A percentile compares a stretch with the other conserved stretches of the same genome.
These are phyloP conservation scores for Torulaspora gathmanii DNA, from an alignment of 805 yeast genomes.

Conservation along the genomic window DNA sequence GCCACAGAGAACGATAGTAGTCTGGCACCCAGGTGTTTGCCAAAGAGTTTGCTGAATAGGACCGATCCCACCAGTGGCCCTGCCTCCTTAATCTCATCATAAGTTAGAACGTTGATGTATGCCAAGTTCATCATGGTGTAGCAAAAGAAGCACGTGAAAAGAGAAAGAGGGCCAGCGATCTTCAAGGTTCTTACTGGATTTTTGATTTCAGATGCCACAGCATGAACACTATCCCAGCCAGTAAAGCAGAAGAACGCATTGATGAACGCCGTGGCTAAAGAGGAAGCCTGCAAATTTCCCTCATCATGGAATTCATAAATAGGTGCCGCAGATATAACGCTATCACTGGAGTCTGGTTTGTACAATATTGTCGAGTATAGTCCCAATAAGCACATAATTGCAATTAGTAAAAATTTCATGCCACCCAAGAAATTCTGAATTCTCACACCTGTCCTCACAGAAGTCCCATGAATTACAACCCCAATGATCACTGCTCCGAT, in stretches of 20 bases:
- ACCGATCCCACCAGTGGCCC: constrained; percentile 58
- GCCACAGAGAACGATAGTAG: constrained; percentile 55
- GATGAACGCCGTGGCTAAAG: constrained; percentile 51
- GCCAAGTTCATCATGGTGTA: constrained; percentile 52
- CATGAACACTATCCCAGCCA: constrained; percentile 62
- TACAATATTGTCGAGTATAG: constrained; percentile 49
- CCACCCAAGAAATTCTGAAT: constrained; percentile 62
- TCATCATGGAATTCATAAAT: constrained; percentile 29
- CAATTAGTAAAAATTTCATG: constrained; percentile 52
- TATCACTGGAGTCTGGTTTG: constrained; percentile 18
- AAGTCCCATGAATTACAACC: constrained; percentile 49
- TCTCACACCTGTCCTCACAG: constrained; percentile 54
- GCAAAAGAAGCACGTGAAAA: constrained; percentile 44
- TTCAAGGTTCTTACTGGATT: constrained; percentile 54
- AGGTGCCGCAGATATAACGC: constrained; percentile 9
- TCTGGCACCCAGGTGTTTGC: constrained; percentile 48
- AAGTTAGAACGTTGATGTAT: constrained; percentile 50
- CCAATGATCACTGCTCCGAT: constrained; percentile 37
- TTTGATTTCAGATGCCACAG: constrained; percentile 56
- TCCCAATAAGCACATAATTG: constrained; percentile 53
- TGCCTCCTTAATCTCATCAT: constrained; percentile 48
- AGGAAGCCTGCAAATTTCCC: constrained; percentile 38
- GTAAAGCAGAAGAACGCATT: constrained; percentile 56
- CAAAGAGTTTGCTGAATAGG: constrained; percentile 53
- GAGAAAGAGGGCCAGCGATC: constrained; percentile 56